Evolutionary conservation across 805 yeast genomes (phyloP), one percentile per base, ranked within the genome.

Genomic region (Candida quercuum): DNA sequence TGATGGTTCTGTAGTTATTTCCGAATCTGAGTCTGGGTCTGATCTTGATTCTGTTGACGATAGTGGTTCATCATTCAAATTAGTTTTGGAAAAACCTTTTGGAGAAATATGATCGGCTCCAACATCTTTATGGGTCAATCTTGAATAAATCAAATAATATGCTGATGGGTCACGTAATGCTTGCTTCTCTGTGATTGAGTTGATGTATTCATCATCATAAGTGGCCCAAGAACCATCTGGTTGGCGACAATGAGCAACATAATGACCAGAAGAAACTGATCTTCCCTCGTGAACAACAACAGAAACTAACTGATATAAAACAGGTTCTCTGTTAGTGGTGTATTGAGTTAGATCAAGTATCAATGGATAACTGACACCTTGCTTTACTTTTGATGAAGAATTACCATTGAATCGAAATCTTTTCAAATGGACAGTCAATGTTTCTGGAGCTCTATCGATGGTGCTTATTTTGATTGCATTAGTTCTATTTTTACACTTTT

Each of bases 281-380:
- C 98, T 71, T 28, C 99, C 99, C 52, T 86, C 96, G 56, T 93
- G 99, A 5, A 88, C 91, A 42, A 91, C 85, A 14, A 91, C 96
- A 17, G 89, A 78, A 14, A 77, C 69, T 46, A 93, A 70, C 56
- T 80, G 82, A 61, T 93, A 93, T 26, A 66, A 63, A 5, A 74
- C 72, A 2, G 81, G 77, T 10, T 38, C 64, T 15, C 51, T 59
- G 32, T 57, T 56, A 6, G 74, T 71, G 22, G 74, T 72, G 58
- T 71, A 91, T 39, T 75, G 72, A 1, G 87, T 66, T 43, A 91
- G 60, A 53, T 89, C 93, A 39, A 93, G 66, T 38, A 72, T 74
- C 54, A 83, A 75, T 25, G 94, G 88, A 59, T 87, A 93, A 3
- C 78, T 68, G 38, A 93, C 88, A 26, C 84, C 78, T 49, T 88